phyloP scores from a whole-genome alignment of 768 basidiomycete species.

The Pisolithus marmoratus region DNA sequence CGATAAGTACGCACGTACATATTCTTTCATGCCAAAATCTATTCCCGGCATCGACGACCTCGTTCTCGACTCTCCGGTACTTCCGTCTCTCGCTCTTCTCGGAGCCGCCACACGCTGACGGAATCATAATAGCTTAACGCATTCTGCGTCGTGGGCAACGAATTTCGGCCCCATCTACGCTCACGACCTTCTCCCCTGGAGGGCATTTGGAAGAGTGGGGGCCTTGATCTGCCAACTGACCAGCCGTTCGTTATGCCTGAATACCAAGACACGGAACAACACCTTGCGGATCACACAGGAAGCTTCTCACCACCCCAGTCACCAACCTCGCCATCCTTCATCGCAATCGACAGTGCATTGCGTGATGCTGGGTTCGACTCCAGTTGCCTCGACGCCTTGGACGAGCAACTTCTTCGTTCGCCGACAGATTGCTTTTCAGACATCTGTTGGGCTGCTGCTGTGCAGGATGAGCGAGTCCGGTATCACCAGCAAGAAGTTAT shows the following conservation, averaged over 20 bases:
- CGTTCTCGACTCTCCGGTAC: slow-evolving; percentile 23
- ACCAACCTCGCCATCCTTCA: slow-evolving; percentile 7
- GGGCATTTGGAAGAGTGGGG: background rate
- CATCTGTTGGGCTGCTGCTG: slow-evolving; percentile 34
- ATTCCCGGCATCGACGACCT: slow-evolving; percentile 27
- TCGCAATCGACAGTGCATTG: slow-evolving; percentile 16
- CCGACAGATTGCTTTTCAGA: slow-evolving; percentile 37
- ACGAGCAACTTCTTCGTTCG: slow-evolving; percentile 35
- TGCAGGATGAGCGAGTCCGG: slow-evolving; percentile 26
- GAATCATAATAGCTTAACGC: slow-evolving; percentile 14
- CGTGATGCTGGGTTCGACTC: slow-evolving; percentile 32
- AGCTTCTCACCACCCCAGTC: background rate
- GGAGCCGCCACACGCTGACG: background rate
- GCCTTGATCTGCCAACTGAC: background rate
- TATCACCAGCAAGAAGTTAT: slow-evolving; percentile 8
- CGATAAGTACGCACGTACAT: slow-evolving; percentile 20
- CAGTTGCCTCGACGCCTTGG: slow-evolving; percentile 31
- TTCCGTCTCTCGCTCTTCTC: background rate
- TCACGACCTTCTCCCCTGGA: slow-evolving; percentile 10
- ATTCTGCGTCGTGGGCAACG: slow-evolving; percentile 18
- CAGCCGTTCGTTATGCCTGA: background rate
- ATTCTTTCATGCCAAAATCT: slow-evolving; percentile 30
- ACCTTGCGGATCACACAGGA: background rate
- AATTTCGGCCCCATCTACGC: slow-evolving; percentile 5
- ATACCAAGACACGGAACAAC: background rate